Evolutionary conservation across 352 stramenopile species (phyloP).

Genomic region (Phytophthora sp.): DNA sequence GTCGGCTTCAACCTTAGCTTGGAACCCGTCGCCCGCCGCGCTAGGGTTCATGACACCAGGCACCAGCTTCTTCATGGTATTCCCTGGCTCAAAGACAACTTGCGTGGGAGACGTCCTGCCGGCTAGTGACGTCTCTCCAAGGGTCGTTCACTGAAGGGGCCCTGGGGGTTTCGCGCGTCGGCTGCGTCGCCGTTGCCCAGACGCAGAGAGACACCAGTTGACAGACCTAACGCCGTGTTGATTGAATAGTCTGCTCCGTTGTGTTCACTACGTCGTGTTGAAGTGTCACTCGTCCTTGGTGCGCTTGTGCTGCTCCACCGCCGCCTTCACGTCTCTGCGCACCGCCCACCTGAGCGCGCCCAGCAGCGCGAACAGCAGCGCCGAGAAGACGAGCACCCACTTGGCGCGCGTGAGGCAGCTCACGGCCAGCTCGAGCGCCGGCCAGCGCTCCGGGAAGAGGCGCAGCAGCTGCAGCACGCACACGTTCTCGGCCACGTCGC

Average conservation of each 20-base stretch:
- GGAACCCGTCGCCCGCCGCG: neutral
- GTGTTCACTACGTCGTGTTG: no score
- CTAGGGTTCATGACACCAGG: neutral
- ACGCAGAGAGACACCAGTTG: no score
- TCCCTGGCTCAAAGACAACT: neutral
- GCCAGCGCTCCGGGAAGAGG: slow-evolving; percentile 37
- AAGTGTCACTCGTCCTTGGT: slow-evolving; percentile 27
- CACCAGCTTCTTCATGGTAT: slow-evolving; percentile 3
- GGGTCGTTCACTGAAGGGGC: no score
- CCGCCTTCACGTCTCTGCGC: neutral
- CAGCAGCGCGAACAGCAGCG: slow-evolving; percentile 25
- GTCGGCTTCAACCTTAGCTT: neutral
- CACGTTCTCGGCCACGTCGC: slow-evolving; percentile 54
- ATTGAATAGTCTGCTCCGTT: neutral
- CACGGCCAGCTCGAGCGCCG: slow-evolving; percentile 32
- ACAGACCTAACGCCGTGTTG: no score
- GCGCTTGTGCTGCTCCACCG: neutral
- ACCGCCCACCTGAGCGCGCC: slow-evolving; percentile 7
- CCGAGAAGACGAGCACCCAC: slow-evolving; percentile 35
- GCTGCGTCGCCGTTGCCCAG: no score
- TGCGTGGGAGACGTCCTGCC: neutral
- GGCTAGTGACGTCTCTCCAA: no score
- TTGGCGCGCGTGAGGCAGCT: slow-evolving; percentile 44
- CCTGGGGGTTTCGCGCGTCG: neutral
- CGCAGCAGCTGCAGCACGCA: slow-evolving; percentile 47